Base-by-base conservation (phyloP, 345 rosid species). In the Bretschneidera sinensis region DNA sequence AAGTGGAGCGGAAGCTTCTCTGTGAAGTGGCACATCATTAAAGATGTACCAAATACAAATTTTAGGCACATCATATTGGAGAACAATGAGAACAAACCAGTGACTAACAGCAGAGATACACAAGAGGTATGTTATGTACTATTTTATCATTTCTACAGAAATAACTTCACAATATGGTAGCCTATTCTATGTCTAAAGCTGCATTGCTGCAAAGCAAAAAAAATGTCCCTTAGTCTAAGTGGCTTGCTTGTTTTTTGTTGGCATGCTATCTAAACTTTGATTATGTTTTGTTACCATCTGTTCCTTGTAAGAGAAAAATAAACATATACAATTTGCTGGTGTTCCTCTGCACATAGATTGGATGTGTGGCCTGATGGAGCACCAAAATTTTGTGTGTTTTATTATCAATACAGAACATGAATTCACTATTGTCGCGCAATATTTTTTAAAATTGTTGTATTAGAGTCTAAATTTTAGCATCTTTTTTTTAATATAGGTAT, bases 1-100 rank as follows among this genome's bases (percentile, higher is more conserved):
- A 94, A 94, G 76, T 94, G 97, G 99, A 88, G 85, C 47, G 99
- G 99, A 50, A 85, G 96, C 78, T 90, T 94, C 68, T 80, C 85
- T 63, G 95, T 94, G 39, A 94, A 86, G 79, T 90, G 99, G 99
- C 97, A 90, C 64, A 68, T 94, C 33, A 82, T 94, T 45, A 94
- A 90, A 76, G 96, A 94, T 73, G 80, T 88, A 57, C 83, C 87
- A 48, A 94, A 90, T 71, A 75, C 79, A 53, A 77, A 68, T 61
- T 79, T 94, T 59, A 79, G 96, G 76, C 95, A 88, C 76, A 90
- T 94, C 51, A 85, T 83, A 66, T 74, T 94, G 61, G 84, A 78
- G 76, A 90, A 88, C 80, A 94, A 94, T 74, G 99, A 94, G 81
- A 84, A 83, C 73, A 90, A 90, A 75, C 92, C 99, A 2, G 99